Evolutionary conservation across 768 basidiomycete species (phyloP).

Genomic region (Hygrocybe coccinea): DNA sequence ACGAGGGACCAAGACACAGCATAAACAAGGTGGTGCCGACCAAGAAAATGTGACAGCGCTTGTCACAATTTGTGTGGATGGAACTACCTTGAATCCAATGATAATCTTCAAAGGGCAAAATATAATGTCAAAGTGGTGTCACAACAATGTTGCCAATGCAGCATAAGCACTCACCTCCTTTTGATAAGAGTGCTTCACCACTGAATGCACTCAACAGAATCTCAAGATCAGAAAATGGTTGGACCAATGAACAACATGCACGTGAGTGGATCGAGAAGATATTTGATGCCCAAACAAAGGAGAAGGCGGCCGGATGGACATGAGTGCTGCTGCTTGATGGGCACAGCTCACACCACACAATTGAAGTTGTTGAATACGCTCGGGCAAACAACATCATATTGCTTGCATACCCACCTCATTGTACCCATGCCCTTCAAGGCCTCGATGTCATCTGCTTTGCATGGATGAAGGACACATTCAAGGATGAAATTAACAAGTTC

Average conservation of each 20-base stretch:
- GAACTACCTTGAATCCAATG: conserved; percentile 16
- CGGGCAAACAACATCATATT: conserved; percentile 34
- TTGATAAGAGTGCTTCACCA: too few relatives aligned
- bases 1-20: conserved; percentile 25
- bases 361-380: conserved; percentile 31
- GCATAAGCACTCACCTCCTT: conserved; percentile 17
- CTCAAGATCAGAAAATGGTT: conserved; percentile 23
- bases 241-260: conserved; percentile 24
- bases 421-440: conserved; percentile 39
- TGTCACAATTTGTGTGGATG: conserved; percentile 28
- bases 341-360: conserved; percentile 37
- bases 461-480: conserved; percentile 27
- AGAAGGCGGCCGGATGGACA: conserved; percentile 19
- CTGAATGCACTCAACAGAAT: conserved; percentile 16
- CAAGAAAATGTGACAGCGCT: conserved; percentile 26
- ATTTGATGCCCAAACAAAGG: conserved; percentile 27
- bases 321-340: conserved; percentile 38
- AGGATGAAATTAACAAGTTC: background rate
- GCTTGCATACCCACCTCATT: conserved; percentile 38
- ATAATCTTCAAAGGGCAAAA: conserved; percentile 28
- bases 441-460: conserved; percentile 44
- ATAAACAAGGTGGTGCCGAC: conserved; percentile 27
- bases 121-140: conserved; percentile 19
- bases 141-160: conserved; percentile 20
- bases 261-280: conserved; percentile 17